A percentile compares a stretch with the other conserved stretches of the same genome.
Evolutionary conservation across 2,329 filamentous ascomycete species (phyloP).

Genomic region (Xylaria sp.): DNA sequence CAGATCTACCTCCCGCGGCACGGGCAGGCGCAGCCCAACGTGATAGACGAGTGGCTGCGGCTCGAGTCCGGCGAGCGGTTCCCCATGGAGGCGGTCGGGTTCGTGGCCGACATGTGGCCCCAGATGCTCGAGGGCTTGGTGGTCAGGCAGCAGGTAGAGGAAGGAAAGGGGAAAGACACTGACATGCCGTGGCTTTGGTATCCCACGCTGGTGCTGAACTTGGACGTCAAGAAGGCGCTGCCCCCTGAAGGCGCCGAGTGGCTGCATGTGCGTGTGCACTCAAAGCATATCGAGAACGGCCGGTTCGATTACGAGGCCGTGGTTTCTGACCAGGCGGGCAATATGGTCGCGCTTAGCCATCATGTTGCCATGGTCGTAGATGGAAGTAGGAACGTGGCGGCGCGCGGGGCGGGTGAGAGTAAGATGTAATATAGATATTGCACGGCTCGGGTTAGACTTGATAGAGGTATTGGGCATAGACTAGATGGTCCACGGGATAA

Average conservation of each 20-base stretch:
- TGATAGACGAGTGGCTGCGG: conserved; percentile 41
- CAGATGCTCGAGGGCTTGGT: conserved; percentile 36
- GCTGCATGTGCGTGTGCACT: conserved; percentile 62
- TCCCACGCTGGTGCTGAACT: conserved; percentile 69
- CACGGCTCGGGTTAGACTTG: neutral
- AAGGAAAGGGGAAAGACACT: neutral
- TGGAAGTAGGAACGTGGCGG: conserved; percentile 37
- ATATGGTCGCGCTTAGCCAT: conserved; percentile 41
- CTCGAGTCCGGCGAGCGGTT: conserved; percentile 39
- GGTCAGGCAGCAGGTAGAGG: conserved; percentile 1
- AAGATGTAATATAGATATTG: conserved; percentile 20
- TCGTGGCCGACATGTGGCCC: conserved; percentile 41
- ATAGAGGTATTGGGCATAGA: no score
- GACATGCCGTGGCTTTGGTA: conserved; percentile 58
- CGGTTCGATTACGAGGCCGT: conserved; percentile 40
- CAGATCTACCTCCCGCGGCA: conserved; percentile 34
- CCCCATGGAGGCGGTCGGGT: conserved; percentile 36
- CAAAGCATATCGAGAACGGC: conserved; percentile 35
- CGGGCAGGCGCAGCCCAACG: conserved; percentile 31
- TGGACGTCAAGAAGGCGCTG: conserved; percentile 74
- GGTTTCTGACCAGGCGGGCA: conserved; percentile 36
- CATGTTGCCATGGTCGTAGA: conserved; percentile 40
- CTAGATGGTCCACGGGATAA: no score
- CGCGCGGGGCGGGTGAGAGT: conserved; percentile 29
- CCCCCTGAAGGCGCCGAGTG: conserved; percentile 69